These are phyloP conservation scores for Hypoxylon sp. DNA, from an alignment of 2,329 filamentous ascomycete genomes.

Conservation along the genomic window DNA sequence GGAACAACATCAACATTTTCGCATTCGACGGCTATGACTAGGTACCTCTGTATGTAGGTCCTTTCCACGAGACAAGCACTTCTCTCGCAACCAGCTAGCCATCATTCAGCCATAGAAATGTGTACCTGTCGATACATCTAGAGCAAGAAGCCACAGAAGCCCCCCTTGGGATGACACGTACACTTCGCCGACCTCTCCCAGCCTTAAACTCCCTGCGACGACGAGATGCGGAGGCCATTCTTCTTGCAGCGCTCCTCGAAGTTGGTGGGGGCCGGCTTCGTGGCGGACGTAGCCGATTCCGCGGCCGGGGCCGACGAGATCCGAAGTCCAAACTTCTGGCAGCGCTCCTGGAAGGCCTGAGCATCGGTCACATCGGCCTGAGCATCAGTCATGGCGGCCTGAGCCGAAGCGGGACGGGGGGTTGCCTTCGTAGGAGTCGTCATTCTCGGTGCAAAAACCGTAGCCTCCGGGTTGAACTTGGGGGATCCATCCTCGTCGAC, in stretches of 20 bases:
- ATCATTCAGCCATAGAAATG: background rate
- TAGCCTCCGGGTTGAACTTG: background rate
- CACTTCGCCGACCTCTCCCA: background rate
- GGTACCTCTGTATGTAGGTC: too few relatives aligned
- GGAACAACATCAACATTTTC: background rate
- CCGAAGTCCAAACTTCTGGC: background rate
- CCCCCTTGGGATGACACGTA: background rate
- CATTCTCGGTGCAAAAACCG: background rate
- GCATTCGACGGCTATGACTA: background rate
- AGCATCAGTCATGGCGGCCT: background rate
- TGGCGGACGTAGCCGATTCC: background rate
- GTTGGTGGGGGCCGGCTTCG: background rate
- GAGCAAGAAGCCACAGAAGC: background rate
- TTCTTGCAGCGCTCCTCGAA: constrained; percentile 20
- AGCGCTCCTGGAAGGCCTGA: background rate
- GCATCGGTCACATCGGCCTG: background rate
- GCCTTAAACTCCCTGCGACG: background rate
- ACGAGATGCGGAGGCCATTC: constrained; percentile 11
- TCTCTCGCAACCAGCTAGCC: background rate
- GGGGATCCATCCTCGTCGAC: background rate
- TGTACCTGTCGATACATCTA: background rate
- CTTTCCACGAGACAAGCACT: too few relatives aligned
- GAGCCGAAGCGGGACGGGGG: background rate
- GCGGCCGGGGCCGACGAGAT: background rate
- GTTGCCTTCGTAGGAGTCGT: background rate